Evolutionary conservation across 1,284 basidiomycete genomes (phyloP).

Genomic region (Chiua sp.): DNA sequence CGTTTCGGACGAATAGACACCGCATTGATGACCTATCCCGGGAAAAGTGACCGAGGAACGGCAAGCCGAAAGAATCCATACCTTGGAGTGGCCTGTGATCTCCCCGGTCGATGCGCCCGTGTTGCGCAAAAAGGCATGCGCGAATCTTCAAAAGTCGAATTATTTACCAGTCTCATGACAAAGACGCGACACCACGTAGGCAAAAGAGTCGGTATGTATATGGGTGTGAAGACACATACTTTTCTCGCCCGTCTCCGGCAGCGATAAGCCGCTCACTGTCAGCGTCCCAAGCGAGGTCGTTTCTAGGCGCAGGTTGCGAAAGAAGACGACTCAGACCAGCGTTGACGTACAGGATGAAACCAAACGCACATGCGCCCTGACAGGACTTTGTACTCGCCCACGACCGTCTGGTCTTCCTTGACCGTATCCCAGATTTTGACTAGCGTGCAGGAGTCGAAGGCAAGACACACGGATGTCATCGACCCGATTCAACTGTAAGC

Average conservation of each 20-base stretch:
- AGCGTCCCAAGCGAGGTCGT: slow-evolving; percentile 96
- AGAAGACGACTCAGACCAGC: neutral
- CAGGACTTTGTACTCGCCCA: slow-evolving; percentile 85
- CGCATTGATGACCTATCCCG: slow-evolving; percentile 77
- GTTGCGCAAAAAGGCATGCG: slow-evolving; percentile 88
- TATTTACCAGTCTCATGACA: neutral
- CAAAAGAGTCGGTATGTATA: too few species aligned
- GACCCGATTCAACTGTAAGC: neutral
- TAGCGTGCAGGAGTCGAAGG: slow-evolving; percentile 26
- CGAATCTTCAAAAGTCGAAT: slow-evolving; percentile 61
- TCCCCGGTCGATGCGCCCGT: slow-evolving; percentile 93
- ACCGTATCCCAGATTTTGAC: slow-evolving; percentile 95
- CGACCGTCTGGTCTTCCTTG: slow-evolving; percentile 86
- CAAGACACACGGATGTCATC: neutral
- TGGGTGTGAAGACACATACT: slow-evolving; percentile 49
- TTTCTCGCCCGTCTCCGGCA: slow-evolving; percentile 95
- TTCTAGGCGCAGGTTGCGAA: slow-evolving; percentile 51
- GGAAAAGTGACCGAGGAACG: neutral
- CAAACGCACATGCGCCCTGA: slow-evolving; percentile 78
- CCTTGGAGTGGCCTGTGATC: slow-evolving; percentile 93
- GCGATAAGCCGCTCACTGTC: slow-evolving; percentile 96
- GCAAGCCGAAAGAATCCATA: slow-evolving; percentile 32
- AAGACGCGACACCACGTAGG: too few species aligned
- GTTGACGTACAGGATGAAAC: neutral
- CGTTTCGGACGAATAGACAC: slow-evolving; percentile 91